These are phyloP conservation scores for Colletotrichum lupini DNA, from an alignment of 2,329 filamentous ascomycete genomes.

Conservation along the genomic window DNA sequence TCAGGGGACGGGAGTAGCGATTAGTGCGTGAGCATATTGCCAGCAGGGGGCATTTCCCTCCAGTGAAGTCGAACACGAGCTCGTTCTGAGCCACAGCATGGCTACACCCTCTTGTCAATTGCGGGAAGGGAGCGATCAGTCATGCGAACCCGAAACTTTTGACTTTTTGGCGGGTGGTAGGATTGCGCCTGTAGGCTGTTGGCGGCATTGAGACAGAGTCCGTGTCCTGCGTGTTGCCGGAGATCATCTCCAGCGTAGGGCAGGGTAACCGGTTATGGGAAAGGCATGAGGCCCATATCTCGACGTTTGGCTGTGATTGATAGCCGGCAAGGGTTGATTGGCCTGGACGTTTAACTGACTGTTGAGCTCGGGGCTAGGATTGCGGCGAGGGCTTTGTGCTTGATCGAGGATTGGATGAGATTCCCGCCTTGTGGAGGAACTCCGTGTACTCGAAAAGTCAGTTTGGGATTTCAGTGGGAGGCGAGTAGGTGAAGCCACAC, in stretches of 20 bases:
- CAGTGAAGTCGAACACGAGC: background rate
- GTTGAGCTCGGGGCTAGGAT: background rate
- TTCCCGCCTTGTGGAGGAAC: slow-evolving; percentile 29
- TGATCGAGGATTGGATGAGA: slow-evolving; percentile 14
- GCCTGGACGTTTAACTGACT: slow-evolving; percentile 7
- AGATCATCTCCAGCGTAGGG: slow-evolving; percentile 12
- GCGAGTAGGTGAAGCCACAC: slow-evolving; percentile 22
- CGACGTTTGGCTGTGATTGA: slow-evolving; percentile 8
- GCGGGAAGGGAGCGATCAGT: slow-evolving; percentile 32
- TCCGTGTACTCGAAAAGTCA: slow-evolving; percentile 4
- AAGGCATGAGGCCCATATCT: slow-evolving; percentile 16
- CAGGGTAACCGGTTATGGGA: slow-evolving; percentile 12
- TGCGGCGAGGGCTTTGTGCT: background rate
- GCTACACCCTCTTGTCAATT: slow-evolving; percentile 18
- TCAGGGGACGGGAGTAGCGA: slow-evolving; percentile 23
- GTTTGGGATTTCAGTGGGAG: slow-evolving; percentile 8
- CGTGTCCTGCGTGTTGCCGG: background rate
- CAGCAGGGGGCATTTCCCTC: slow-evolving; percentile 1
- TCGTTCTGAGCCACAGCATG: slow-evolving; percentile 16
- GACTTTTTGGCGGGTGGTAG: slow-evolving; percentile 5
- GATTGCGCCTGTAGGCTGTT: slow-evolving; percentile 11
- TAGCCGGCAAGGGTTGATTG: slow-evolving; percentile 6
- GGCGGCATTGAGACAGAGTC: slow-evolving; percentile 6
- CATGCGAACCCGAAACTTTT: slow-evolving; percentile 22
- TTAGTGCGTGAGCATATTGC: slow-evolving; percentile 8